A percentile compares a stretch with the other conserved stretches of the same genome.
These are phyloP conservation scores for Coniosporium apollinis DNA, from an alignment of 495 filamentous ascomycete genomes.

Conservation along the genomic window DNA sequence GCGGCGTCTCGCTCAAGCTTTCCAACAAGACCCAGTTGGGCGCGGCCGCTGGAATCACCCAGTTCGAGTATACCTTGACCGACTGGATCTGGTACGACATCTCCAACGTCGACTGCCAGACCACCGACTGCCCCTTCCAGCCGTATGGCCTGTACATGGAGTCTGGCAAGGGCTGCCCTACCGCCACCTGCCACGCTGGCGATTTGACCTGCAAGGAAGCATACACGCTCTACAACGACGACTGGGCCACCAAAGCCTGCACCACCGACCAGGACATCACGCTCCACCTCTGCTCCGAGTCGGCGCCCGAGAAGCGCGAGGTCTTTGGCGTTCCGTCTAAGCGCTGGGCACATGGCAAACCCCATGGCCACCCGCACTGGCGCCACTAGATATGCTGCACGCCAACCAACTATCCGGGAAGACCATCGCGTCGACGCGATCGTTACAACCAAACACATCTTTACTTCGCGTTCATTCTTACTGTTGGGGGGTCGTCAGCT, in stretches of 20 bases:
- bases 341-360: slow-evolving; percentile 1
- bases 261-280: slow-evolving; percentile 3
- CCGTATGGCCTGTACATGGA: slow-evolving; percentile 11
- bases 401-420: no score
- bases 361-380: slow-evolving; percentile 1
- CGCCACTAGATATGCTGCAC: no score
- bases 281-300: slow-evolving; percentile 13
- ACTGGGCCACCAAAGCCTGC: slow-evolving; percentile 11
- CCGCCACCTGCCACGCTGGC: slow-evolving; percentile 3
- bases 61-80: slow-evolving; percentile 15
- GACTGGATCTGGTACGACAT: slow-evolving; percentile 12
- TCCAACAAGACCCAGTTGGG: slow-evolving; percentile 5
- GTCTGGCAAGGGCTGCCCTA: slow-evolving; percentile 14
- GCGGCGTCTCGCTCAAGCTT: slow-evolving; percentile 14
- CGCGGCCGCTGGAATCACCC: slow-evolving; percentile 7
- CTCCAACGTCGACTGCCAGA: slow-evolving; percentile 14
- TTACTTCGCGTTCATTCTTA: no score
- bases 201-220: slow-evolving; percentile 3
- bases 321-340: no score
- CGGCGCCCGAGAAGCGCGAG: no score
- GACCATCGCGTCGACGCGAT: no score
- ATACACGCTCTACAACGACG: slow-evolving; percentile 9
- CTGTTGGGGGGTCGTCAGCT: no score
- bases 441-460: no score
- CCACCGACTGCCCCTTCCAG: slow-evolving; percentile 9